Percentiles rank a stretch among this genome's conserved stretches.
Evolutionary conservation across 179 eudicot species (phyloP).

Genomic region (Beta lomatogona): DNA sequence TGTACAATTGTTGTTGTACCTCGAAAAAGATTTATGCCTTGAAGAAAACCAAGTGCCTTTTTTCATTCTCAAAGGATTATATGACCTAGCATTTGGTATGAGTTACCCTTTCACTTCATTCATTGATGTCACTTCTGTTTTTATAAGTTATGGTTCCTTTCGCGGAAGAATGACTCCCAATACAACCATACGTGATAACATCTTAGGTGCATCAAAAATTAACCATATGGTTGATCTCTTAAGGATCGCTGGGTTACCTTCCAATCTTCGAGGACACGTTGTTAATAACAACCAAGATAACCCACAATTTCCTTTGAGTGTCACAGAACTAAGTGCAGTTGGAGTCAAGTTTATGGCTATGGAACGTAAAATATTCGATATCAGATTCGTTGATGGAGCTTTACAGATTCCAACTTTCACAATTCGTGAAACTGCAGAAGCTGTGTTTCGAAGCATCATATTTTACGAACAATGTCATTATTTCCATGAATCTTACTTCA

Average conservation of each 20-base stretch:
- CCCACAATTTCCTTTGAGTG: background rate
- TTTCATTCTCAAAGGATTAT: constrained; percentile 13
- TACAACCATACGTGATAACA: background rate
- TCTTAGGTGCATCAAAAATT: background rate
- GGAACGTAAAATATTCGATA: background rate
- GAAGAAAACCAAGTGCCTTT: constrained; percentile 39
- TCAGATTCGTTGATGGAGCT: background rate
- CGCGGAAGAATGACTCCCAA: background rate
- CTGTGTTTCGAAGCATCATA: background rate
- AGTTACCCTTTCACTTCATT: background rate
- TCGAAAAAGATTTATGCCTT: background rate
- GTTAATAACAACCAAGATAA: no score
- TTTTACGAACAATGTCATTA: background rate
- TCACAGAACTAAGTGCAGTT: background rate
- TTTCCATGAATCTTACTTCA: background rate
- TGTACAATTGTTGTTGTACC: no score
- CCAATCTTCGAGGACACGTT: background rate
- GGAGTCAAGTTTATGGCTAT: background rate
- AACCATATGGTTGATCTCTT: constrained; percentile 34
- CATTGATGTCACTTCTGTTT: background rate
- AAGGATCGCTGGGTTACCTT: constrained; percentile 19
- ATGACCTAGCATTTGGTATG: background rate
- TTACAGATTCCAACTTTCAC: background rate
- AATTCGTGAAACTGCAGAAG: background rate
- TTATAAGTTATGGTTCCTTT: background rate